Evolutionary conservation across 2,329 filamentous ascomycete species (phyloP).

Genomic region (Aspergillus spinulosporus): DNA sequence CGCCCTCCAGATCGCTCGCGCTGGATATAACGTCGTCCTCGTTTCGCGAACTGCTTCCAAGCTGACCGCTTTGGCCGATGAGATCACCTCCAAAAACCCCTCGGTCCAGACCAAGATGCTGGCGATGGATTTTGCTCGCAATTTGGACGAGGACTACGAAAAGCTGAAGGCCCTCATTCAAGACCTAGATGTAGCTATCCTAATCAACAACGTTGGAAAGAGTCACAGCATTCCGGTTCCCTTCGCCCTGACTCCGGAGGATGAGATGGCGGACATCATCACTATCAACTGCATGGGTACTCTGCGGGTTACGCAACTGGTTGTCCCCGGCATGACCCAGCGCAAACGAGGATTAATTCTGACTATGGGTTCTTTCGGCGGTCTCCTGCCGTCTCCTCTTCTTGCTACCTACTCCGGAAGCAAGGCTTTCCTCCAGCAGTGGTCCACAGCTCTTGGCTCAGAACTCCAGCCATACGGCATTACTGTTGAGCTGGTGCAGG

Average conservation of each 20-base stretch:
- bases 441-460: constrained; percentile 81
- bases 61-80: constrained; percentile 71
- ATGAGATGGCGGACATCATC: constrained; percentile 86
- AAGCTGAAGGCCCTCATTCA: constrained; percentile 67
- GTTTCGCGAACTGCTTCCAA: constrained; percentile 95
- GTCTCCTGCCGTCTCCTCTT: constrained; percentile 85
- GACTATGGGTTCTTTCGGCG: constrained; percentile 96
- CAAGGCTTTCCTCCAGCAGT: constrained; percentile 97
- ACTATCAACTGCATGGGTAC: constrained; percentile 94
- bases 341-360: constrained; percentile 86
- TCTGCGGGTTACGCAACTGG: constrained; percentile 78
- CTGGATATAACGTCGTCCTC: constrained; percentile 92
- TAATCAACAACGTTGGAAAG: constrained; percentile 96
- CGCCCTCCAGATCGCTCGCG: constrained; percentile 80
- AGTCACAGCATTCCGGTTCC: constrained; percentile 91
- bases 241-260: constrained; percentile 74
- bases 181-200: constrained; percentile 76
- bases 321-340: constrained; percentile 80
- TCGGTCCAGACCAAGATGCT: constrained; percentile 72
- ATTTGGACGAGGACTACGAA: constrained; percentile 77
- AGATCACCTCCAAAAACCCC: constrained; percentile 69
- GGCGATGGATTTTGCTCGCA: constrained; percentile 87
- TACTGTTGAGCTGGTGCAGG: constrained; percentile 86
- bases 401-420: constrained; percentile 95
- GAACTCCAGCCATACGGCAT: constrained; percentile 81